Evolutionary conservation across 306 rosid genomes (phyloP), one percentile per base, ranked within the genome.

Genomic region (Fragaria nilgerrensis): DNA sequence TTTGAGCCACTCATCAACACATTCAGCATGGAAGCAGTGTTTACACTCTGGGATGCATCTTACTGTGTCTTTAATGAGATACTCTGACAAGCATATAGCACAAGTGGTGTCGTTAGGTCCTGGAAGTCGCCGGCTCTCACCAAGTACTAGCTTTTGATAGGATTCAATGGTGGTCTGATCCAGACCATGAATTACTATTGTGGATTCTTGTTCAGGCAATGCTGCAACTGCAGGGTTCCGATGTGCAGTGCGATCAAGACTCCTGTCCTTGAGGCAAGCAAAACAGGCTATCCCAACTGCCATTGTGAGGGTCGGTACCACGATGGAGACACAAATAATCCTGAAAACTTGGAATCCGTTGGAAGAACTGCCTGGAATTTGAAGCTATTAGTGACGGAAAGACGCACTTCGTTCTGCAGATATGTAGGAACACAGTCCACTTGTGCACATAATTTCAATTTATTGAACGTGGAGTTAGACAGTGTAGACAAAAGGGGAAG

Each of bases 21-120:
- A 90, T 25, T 86, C 89, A 2, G 85, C 88, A 80, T 90, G 97
- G 82, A 89, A 93, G 83, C 96, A 86, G 72, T 90, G 96, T 47
- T 75, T 77, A 79, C 97, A 93, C 72, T 89, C 88, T 0, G 96
- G 96, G 63, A 93, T 89, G 80, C 90, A 90, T 85, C 90, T 78
- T n/a, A 90, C 66, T 0, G 90, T 85, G 29, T 93, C 97, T 75
- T 89, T 84, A 71, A 67, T 76, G 58, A 81, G 82, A 66, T 90
- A 93, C 73, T 93, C 97, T 1, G 89, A 83, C 27, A 90, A 74
- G 80, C 97, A 92, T 83, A 92, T 92, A 0, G 94, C 76, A 47
- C 96, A 92, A 53, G 82, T 83, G 56, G 62, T 81, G 25, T 83
- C 90, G 3, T 85, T 86, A 59, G 79, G 88, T 47, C 90, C 90